Conservation (phyloP, 192 early-diverging fungal species). For the Rhizoclosmatium globosum region DNA sequence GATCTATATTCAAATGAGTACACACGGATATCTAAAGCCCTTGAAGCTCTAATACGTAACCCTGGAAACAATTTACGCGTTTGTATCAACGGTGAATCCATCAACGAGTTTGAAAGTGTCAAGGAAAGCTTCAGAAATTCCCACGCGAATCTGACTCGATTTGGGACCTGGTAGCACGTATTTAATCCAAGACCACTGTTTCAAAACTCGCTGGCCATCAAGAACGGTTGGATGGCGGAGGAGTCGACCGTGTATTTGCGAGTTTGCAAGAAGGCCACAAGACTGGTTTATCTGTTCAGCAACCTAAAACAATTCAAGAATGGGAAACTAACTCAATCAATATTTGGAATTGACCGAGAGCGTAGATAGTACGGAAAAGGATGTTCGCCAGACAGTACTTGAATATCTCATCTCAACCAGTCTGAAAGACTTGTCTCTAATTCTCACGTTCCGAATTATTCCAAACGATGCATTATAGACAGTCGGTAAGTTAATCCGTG, state of each 20-base stretch:
- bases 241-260: neutral
- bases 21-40: slow-evolving; percentile 2
- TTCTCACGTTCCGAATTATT: slow-evolving; percentile 15
- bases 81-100: slow-evolving; percentile 5
- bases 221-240: slow-evolving; percentile 2
- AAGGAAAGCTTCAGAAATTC: too few species aligned
- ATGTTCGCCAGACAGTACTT: neutral
- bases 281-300: neutral
- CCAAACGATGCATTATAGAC: neutral
- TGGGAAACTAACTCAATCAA: neutral
- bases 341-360: neutral
- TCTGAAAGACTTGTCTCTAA: slow-evolving; percentile 19
- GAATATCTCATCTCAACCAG: slow-evolving; percentile 15
- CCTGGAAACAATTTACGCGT: slow-evolving; percentile 17
- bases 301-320: slow-evolving; percentile 7
- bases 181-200: neutral
- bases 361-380: neutral
- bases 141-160: neutral
- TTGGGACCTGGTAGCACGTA: slow-evolving; percentile 14
- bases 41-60: neutral
- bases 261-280: neutral
- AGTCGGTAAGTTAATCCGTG: neutral
- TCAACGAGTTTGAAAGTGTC: too few species aligned
- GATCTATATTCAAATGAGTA: neutral
- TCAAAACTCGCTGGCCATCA: neutral